These are phyloP conservation scores for Bryoglossum gracile DNA, from an alignment of 495 filamentous ascomycete genomes.

Conservation along the genomic window DNA sequence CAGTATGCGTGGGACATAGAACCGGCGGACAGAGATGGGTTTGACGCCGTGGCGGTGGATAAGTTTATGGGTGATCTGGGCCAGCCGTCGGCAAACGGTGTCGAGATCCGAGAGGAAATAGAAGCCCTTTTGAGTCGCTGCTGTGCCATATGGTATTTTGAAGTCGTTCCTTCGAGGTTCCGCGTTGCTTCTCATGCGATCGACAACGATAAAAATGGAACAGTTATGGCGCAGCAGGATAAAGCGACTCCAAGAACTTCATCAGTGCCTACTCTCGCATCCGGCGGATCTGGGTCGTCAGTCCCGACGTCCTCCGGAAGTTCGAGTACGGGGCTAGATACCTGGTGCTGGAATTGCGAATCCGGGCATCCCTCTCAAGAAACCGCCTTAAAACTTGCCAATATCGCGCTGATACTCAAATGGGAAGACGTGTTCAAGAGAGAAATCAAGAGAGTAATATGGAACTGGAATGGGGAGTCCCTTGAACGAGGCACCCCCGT, in stretches of 20 bases:
- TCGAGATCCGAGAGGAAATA: neutral
- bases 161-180: neutral
- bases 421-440: neutral
- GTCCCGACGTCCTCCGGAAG: neutral
- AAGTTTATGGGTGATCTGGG: neutral
- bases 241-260: neutral
- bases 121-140: neutral
- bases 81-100: neutral
- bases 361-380: neutral
- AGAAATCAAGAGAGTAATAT: neutral
- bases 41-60: neutral
- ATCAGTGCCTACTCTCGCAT: neutral
- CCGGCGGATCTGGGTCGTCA: neutral
- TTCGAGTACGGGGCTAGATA: neutral
- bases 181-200: neutral
- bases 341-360: neutral
- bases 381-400: neutral
- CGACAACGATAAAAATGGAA: neutral
- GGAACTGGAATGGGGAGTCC: neutral
- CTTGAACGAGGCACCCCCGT: neutral
- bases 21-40: neutral
- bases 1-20: neutral
- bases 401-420: neutral
- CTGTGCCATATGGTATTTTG: neutral
- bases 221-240: neutral